A percentile compares a stretch with the other conserved stretches of the same genome.
These are phyloP conservation scores for Spinacia oleracea DNA, from an alignment of 179 eudicot species.

Conservation along the genomic window DNA sequence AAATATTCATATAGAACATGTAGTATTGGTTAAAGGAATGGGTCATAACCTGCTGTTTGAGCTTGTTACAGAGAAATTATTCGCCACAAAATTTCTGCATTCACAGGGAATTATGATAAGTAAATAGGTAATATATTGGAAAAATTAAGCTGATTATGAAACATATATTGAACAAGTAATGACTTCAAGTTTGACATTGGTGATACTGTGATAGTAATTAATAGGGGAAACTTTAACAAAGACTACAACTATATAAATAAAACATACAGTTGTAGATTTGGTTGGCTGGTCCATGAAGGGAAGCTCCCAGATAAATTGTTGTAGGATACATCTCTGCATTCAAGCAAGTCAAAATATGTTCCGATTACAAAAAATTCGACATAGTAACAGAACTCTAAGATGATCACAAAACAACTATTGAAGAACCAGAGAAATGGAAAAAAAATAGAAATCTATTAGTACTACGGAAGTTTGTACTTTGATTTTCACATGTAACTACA, in stretches of 20 bases:
- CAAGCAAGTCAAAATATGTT: neutral
- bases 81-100: slow-evolving; percentile 77
- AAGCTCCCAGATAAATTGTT: slow-evolving; percentile 42
- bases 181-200: too few relatives aligned
- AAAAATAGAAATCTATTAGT: too few relatives aligned
- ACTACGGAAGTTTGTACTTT: too few relatives aligned
- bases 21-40: neutral
- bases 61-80: slow-evolving; percentile 57
- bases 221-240: too few relatives aligned
- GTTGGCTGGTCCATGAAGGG: slow-evolving; percentile 39
- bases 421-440: too few relatives aligned
- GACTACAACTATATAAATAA: neutral
- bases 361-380: too few relatives aligned
- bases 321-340: slow-evolving; percentile 48
- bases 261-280: slow-evolving; percentile 43
- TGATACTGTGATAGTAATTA: too few relatives aligned
- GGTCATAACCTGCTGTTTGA: slow-evolving; percentile 43
- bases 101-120: slow-evolving; percentile 15
- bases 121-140: neutral
- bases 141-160: neutral
- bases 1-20: neutral
- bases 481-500: too few relatives aligned
- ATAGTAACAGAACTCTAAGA: too few relatives aligned
- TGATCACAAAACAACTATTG: too few relatives aligned
- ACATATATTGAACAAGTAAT: neutral